Conservation (phyloP, 805 yeast genomes). For the Teunomyces funiuensis region DNA sequence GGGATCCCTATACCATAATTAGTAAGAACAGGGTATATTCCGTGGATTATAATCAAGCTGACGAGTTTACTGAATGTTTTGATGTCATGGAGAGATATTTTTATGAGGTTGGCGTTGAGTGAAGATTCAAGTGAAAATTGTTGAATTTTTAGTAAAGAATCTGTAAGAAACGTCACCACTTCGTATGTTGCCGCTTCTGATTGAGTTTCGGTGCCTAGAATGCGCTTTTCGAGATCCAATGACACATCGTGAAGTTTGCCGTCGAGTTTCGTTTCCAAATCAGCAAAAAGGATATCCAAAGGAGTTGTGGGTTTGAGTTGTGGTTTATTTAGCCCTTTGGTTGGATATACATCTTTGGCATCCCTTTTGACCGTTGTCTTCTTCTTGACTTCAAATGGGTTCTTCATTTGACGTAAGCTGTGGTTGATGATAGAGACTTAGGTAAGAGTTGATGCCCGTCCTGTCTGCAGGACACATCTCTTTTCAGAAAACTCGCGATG, state of each 20-base stretch:
- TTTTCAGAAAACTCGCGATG: conserved; percentile 2
- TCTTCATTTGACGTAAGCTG: conserved; percentile 14
- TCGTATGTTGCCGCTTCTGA: neutral
- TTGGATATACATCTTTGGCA: conserved; percentile 31
- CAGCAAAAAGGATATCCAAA: conserved; percentile 33
- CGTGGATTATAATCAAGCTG: conserved; percentile 65
- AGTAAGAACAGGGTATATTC: conserved; percentile 65
- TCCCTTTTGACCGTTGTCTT: conserved; percentile 30
- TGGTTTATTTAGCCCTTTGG: conserved; percentile 35
- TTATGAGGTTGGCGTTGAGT: conserved; percentile 39
- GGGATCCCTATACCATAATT: conserved; percentile 60
- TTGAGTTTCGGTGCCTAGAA: neutral
- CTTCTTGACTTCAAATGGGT: conserved; percentile 31
- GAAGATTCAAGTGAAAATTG: conserved; percentile 24
- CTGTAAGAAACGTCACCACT: conserved; percentile 37
- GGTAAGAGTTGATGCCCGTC: no score
- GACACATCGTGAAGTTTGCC: conserved; percentile 24
- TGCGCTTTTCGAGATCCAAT: conserved; percentile 9
- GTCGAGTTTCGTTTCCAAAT: conserved; percentile 25
- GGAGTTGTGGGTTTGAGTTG: conserved; percentile 30
- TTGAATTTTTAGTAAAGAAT: conserved; percentile 41
- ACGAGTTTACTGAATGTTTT: conserved; percentile 65
- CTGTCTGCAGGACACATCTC: conserved; percentile 2
- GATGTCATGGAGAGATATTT: conserved; percentile 84
- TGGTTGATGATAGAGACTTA: no score